Conservation (phyloP, 2,329 filamentous ascomycete genomes). For the Fusarium pseudoanthophilum region DNA sequence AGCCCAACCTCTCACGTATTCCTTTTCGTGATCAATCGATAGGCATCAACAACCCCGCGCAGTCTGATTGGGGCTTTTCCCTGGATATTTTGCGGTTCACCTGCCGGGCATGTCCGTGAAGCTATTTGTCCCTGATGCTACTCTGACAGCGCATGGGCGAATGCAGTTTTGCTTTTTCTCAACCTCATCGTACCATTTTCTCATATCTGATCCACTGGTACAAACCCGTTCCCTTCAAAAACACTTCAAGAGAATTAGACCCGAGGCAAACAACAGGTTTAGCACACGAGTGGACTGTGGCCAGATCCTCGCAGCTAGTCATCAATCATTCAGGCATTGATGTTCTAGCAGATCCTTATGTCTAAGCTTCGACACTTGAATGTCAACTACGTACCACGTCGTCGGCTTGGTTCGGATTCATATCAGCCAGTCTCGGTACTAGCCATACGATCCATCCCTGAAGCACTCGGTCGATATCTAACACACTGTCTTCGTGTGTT, state of each 20-base stretch:
- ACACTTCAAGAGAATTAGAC: slow-evolving; percentile 1
- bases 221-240: slow-evolving; percentile 9
- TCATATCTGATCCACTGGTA: slow-evolving; percentile 24
- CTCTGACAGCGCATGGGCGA: slow-evolving; percentile 12
- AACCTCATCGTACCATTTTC: slow-evolving; percentile 37
- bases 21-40: slow-evolving; percentile 19
- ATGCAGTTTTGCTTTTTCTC: slow-evolving; percentile 35
- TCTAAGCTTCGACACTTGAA: slow-evolving; percentile 12
- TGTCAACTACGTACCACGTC: slow-evolving; percentile 11
- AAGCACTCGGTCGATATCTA: slow-evolving; percentile 16
- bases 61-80: slow-evolving; percentile 8
- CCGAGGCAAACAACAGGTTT: slow-evolving; percentile 20
- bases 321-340: slow-evolving; percentile 10
- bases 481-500: slow-evolving; percentile 2
- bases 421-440: slow-evolving; percentile 19
- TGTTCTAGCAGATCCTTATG: background rate
- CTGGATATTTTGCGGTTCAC: slow-evolving; percentile 15
- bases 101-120: slow-evolving; percentile 33
- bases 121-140: slow-evolving; percentile 11
- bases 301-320: slow-evolving; percentile 3
- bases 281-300: slow-evolving; percentile 15
- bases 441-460: slow-evolving; percentile 15
- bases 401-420: slow-evolving; percentile 1
- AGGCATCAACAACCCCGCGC: slow-evolving; percentile 20
- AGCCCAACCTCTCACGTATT: slow-evolving; percentile 28